A percentile compares a stretch with the other conserved stretches of the same genome.
These are phyloP conservation scores for Vitis rotundifolia DNA, from an alignment of 164 flowering plant species.

Conservation along the genomic window DNA sequence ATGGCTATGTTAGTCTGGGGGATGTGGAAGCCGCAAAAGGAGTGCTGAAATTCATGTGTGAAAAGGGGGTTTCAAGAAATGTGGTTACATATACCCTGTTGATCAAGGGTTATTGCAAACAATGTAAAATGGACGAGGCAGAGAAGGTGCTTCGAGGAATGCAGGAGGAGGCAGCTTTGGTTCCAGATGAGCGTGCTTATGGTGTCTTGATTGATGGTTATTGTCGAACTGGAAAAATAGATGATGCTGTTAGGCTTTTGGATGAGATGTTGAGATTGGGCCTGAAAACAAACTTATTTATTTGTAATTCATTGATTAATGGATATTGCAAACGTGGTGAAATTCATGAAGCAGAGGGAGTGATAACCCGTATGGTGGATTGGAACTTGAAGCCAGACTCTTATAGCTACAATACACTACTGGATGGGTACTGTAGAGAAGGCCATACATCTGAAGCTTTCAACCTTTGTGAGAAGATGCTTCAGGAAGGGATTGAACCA, in stretches of 20 bases:
- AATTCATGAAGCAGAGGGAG: conserved; percentile 50
- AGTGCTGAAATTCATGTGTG: conserved; percentile 55
- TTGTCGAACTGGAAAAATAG: conserved; percentile 63
- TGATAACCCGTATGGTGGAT: conserved; percentile 43
- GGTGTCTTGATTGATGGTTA: conserved; percentile 75
- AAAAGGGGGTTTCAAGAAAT: conserved; percentile 47
- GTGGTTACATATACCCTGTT: conserved; percentile 61
- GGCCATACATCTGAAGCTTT: conserved; percentile 50
- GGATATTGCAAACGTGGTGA: conserved; percentile 77
- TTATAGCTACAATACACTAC: conserved; percentile 67
- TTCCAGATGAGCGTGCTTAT: conserved; percentile 65
- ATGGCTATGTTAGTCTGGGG: conserved; percentile 63
- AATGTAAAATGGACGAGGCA: conserved; percentile 58
- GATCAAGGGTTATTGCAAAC: conserved; percentile 76
- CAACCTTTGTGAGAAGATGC: conserved; percentile 61
- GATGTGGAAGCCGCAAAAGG: conserved; percentile 54
- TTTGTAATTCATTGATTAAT: conserved; percentile 73
- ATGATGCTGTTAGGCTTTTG: conserved; percentile 68
- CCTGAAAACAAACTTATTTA: conserved; percentile 53
- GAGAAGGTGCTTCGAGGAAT: conserved; percentile 55
- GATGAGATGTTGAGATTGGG: conserved; percentile 68
- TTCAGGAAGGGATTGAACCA: conserved; percentile 47
- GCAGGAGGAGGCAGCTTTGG: conserved; percentile 32
- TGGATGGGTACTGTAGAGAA: conserved; percentile 72
- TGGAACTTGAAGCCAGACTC: conserved; percentile 69